Evolutionary conservation across 345 rosid species (phyloP).

Genomic region (Crucihimalaya himalaica): DNA sequence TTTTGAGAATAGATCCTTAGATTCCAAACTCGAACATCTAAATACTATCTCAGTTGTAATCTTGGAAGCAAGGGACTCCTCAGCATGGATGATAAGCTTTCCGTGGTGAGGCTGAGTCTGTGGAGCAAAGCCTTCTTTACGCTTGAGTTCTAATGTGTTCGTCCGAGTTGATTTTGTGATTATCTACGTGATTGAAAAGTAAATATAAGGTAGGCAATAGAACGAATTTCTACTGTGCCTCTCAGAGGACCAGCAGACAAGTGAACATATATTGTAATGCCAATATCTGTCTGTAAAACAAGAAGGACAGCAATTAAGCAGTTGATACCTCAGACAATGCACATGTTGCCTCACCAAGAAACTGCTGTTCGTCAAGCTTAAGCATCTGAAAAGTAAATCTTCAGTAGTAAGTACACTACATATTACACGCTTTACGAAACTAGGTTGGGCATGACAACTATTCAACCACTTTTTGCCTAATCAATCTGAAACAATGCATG

Average conservation of each 20-base stretch:
- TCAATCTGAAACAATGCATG: not conserved
- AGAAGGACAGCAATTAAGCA: not conserved
- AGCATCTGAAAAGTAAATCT: constrained; percentile 49
- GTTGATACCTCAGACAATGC: constrained; percentile 57
- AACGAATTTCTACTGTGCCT: not conserved
- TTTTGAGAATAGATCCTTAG: constrained; percentile 82
- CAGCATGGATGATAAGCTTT: constrained; percentile 79
- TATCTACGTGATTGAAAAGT: constrained; percentile 49
- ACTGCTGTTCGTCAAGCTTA: constrained; percentile 58
- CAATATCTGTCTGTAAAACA: not conserved
- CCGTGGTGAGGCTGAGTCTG: constrained; percentile 51
- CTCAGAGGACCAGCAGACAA: constrained; percentile 18
- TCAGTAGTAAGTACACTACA: constrained; percentile 17
- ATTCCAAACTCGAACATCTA: constrained; percentile 78
- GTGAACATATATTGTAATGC: constrained; percentile 4
- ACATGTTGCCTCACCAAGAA: constrained; percentile 80
- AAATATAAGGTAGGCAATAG: not conserved
- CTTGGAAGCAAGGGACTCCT: constrained; percentile 80
- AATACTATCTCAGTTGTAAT: constrained; percentile 65
- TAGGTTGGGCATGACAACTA: not conserved
- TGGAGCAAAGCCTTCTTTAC: constrained; percentile 52
- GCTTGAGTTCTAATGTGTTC: constrained; percentile 57
- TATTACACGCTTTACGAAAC: not conserved
- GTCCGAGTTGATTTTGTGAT: constrained; percentile 58
- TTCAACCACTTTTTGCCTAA: not conserved